These are phyloP conservation scores for Cruciata laevipes DNA, from an alignment of 257 asterid species.

Conservation along the genomic window DNA sequence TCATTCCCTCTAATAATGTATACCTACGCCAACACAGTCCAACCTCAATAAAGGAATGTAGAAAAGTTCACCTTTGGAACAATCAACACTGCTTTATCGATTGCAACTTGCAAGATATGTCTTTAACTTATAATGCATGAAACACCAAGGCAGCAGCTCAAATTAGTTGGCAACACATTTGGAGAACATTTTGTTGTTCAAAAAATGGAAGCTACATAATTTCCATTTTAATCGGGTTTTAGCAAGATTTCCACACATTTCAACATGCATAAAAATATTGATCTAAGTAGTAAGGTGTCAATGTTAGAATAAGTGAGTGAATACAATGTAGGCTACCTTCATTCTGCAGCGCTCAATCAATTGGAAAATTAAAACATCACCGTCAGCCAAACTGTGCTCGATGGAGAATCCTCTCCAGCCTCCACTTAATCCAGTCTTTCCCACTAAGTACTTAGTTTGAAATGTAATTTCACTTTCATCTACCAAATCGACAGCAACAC, in stretches of 20 bases:
- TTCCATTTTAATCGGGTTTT: no score
- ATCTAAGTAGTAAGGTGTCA: not conserved
- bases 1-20: constrained; percentile 35
- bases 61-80: not conserved
- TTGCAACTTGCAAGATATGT: no score
- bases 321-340: constrained; percentile 30
- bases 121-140: not conserved
- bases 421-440: constrained; percentile 43
- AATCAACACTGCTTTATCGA: not conserved
- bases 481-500: constrained; percentile 27
- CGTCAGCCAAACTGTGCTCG: constrained; percentile 53
- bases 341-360: constrained; percentile 44
- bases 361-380: constrained; percentile 61
- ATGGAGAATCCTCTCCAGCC: constrained; percentile 76
- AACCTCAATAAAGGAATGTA: not conserved
- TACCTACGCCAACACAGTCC: constrained; percentile 36
- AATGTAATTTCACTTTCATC: constrained; percentile 40
- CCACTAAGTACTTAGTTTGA: constrained; percentile 33
- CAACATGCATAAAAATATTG: not conserved
- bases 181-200: no score
- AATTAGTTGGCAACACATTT: not conserved
- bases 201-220: no score
- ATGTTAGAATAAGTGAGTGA: not conserved
- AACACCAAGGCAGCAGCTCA: not conserved
- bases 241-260: not conserved